Evolutionary conservation across 176 grass and related monocot genomes (phyloP), one percentile per base, ranked within the genome.

Genomic region (Dactylis glomerata): DNA sequence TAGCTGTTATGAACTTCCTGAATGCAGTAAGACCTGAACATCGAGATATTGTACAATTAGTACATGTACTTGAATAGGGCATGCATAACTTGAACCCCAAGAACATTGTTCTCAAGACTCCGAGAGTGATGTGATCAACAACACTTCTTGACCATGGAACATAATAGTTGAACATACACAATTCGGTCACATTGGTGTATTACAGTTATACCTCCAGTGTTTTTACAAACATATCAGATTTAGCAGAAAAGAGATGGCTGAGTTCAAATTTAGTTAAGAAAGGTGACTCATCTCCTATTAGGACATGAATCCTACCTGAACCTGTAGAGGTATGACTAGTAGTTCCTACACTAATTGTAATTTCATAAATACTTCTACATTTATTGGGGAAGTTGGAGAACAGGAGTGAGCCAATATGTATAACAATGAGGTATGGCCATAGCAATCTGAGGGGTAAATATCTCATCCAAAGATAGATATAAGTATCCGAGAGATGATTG

Each of bases 401-500:
- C 19, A 68, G 3, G 65, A 37, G 33, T 22, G 65, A 3, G 22
- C 10, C 36, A 6, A 41, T 69, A 40, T 67, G 37, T 69, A 69
- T 41, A 69, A n/a, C 36, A n/a, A 41, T 69, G 20, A 41, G 66
- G 36, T 41, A 69, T 41, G 20, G 11, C 36, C 36, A 41, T 69
- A 69, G 66, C 36, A 69, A 41, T 69, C 20, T 69, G 66, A 69
- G 36, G 10, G 2, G 20, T 4, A 10, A 41, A 69, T 36, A 41
- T 69, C 66, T 69, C 66, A 69, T 69, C 66, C 36, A 69, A 69
- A 41, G n/a, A 58, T 58, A 58, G 23, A 58, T 58, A 58, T 58
- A 58, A 58, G n/a, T 58, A 26, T 12, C 55, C 55, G 13, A 57
- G 55, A 58, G 49, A 52, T 2, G 16, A 17, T 20, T 52, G 49